Base-by-base conservation (phyloP, 768 basidiomycete species). In the Mycena filopes region DNA sequence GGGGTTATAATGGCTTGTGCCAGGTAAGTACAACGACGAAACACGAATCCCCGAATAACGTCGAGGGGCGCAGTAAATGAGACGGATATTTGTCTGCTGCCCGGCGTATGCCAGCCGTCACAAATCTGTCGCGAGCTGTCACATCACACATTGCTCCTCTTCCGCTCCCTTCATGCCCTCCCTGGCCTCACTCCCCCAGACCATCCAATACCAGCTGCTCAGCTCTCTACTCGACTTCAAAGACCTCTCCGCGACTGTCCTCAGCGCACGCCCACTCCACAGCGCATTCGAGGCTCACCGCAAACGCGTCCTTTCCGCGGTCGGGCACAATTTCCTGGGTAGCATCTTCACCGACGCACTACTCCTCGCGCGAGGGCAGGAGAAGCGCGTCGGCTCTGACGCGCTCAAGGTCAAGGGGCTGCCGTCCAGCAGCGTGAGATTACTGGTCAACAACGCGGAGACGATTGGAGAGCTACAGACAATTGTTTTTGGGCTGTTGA, bases 251-350 rank as follows among this genome's bases (percentile, higher is more conserved):
- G 43, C 64, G 16, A 23, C 38, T n/a, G 42, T 60, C 28, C 64
- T 60, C 26, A 41, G 38, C 36, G 23, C 56, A n/a, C 64, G 53
- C 21, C 28, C 38, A 12, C 58, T 65, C 18, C 53, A 60, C 45
- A 42, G 11, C 38, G 64, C 58, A 20, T 65, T 65, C 46, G n/a
- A 31, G 4, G 25, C 53, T 4, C 28, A 60, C 25, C 56, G 58
- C 13, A 36, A 18, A 47, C 36, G 58, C 21, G 51, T 65, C 9
- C 38, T 65, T 6, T 40, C 56, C 20, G 40, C 64, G 12, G 64
- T 65, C 9, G 64, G 45, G 10, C 64, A 53, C 26, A 65, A 65
- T 31, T 59, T 65, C 21, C 43, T 60, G 36, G 64, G 64, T 1
- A 21, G 21, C 23, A 38, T 59, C 36, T 65, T 65, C 41, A 43